These are phyloP conservation scores for Cordyceps cicadae DNA, from an alignment of 2,329 filamentous ascomycete species.

Conservation along the genomic window DNA sequence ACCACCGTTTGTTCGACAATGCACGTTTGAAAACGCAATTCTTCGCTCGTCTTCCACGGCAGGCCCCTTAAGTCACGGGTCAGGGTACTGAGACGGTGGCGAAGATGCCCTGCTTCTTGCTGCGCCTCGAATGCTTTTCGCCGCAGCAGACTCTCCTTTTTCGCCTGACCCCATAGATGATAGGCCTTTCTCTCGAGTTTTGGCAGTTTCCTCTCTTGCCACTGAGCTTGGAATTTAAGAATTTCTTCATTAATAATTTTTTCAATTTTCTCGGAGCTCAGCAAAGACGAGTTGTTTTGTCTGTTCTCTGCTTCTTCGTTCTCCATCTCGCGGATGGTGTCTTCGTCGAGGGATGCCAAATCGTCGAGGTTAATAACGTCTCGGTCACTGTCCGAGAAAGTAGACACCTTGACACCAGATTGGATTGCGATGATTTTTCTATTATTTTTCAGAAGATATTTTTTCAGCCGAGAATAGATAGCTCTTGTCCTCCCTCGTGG, in stretches of 20 bases:
- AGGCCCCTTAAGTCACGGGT: slow-evolving; percentile 42
- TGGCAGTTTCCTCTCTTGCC: slow-evolving; percentile 51
- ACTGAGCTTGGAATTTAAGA: slow-evolving; percentile 40
- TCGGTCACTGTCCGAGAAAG: slow-evolving; percentile 20
- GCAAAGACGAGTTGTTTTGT: not conserved
- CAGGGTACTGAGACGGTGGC: slow-evolving; percentile 47
- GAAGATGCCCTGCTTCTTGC: slow-evolving; percentile 32
- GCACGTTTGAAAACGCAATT: slow-evolving; percentile 47
- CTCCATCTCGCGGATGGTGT: slow-evolving; percentile 55
- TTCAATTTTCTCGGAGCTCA: slow-evolving; percentile 28
- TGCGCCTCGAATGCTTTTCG: slow-evolving; percentile 28
- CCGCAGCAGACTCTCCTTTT: slow-evolving; percentile 27
- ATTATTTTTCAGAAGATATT: slow-evolving; percentile 27
- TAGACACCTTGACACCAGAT: not conserved
- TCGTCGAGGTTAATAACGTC: slow-evolving; percentile 37
- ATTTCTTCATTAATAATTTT: slow-evolving; percentile 47
- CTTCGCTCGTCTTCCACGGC: slow-evolving; percentile 42
- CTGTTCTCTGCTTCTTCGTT: slow-evolving; percentile 37
- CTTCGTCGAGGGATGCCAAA: slow-evolving; percentile 36
- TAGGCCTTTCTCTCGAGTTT: slow-evolving; percentile 49
- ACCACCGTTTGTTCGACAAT: slow-evolving; percentile 58
- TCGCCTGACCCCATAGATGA: slow-evolving; percentile 52
- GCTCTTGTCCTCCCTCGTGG: slow-evolving; percentile 37
- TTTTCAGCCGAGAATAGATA: slow-evolving; percentile 33
- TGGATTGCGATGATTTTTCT: slow-evolving; percentile 12